A percentile compares a stretch with the other conserved stretches of the same genome.
Conservation (phyloP, 2,329 filamentous ascomycete species). For the Diplocarpon rosae region DNA sequence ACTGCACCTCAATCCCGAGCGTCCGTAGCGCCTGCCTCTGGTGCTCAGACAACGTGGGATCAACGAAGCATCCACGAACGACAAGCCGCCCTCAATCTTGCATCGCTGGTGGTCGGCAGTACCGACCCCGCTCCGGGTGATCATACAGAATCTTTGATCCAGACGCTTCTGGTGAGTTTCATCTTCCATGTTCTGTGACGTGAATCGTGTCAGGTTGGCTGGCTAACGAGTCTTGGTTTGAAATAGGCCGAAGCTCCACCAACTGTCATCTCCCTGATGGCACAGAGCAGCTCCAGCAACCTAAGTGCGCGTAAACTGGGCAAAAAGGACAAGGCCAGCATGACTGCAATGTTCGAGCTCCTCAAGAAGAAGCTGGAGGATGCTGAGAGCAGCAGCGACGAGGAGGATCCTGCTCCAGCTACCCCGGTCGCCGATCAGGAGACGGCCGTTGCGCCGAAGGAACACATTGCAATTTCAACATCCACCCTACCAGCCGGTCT, state of each 20-base stretch:
- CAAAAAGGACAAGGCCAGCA: constrained; percentile 8
- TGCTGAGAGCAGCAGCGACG: constrained; percentile 1
- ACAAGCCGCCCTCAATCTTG: constrained; percentile 54
- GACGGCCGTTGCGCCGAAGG: too few relatives aligned
- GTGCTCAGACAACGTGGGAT: constrained; percentile 9
- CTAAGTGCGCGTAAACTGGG: constrained; percentile 3
- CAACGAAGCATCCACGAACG: constrained; percentile 40
- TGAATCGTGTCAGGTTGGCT: constrained; percentile 14
- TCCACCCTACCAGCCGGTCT: too few relatives aligned
- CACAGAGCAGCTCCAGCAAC: constrained; percentile 19
- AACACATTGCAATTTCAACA: too few relatives aligned
- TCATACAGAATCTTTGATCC: constrained; percentile 37
- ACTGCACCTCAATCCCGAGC: background rate
- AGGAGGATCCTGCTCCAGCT: background rate
- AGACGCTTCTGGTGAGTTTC: constrained; percentile 50
- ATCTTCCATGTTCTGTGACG: constrained; percentile 18
- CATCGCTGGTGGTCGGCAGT: constrained; percentile 37
- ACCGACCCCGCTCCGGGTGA: constrained; percentile 27
- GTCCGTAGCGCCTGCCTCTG: background rate
- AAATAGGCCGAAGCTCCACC: constrained; percentile 32
- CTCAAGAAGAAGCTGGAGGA: constrained; percentile 3
- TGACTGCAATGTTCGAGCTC: constrained; percentile 4
- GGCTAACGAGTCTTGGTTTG: constrained; percentile 14
- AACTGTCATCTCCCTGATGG: constrained; percentile 31
- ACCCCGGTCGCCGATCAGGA: background rate